Base-by-base conservation (phyloP, 805 yeast genomes). In the Candida takata region DNA sequence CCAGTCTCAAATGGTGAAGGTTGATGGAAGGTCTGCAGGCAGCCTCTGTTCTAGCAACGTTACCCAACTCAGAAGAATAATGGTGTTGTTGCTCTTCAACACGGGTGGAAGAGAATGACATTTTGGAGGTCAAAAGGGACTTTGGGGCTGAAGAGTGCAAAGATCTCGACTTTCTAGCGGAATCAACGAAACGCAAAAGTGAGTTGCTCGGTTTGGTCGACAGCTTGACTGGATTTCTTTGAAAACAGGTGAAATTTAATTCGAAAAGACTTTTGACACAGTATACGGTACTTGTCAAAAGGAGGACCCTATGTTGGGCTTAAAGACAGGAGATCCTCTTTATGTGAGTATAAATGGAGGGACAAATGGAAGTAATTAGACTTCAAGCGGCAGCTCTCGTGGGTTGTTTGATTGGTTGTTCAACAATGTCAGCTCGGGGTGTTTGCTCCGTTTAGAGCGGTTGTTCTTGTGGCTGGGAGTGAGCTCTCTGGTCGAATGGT, bases 341-440 rank as follows among this genome's bases (percentile, higher is more conserved):
- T 20, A 20, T 7, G 23, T 20, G 23, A 10, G 7, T 8, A 10
- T 20, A 20, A 10, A 10, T 7, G 23, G 23, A 20, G 23, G 23
- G 23, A 7, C 7, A 20, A 20, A 10, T 20, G 7, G 23, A 20
- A 20, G 23, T 20, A 20, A 20, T 14, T 16, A 39, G 41, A 42
- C 53, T 35, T 51, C 70, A 67, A 57, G 69, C 72, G 72, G 72
- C 72, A 67, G 72, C 72, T 67, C 72, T 62, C 72, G 72, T 67
- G 13, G 29, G 27, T 27, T 14, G n/a, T 7, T 24, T 11, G n/a
- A 9, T 8, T 12, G 14, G 9, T 24, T 20, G 23, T 24, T 8
- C n/a, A n/a, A 10, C 8, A 24, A 24, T 24, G 14, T 24, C 27
- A 24, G 27, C n/a, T 11, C 7, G 23, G 9, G 7, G 23, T 8